Evolutionary conservation across 352 stramenopile genomes (phyloP).

Genomic region (Globisporangium rhizosaccharum): DNA sequence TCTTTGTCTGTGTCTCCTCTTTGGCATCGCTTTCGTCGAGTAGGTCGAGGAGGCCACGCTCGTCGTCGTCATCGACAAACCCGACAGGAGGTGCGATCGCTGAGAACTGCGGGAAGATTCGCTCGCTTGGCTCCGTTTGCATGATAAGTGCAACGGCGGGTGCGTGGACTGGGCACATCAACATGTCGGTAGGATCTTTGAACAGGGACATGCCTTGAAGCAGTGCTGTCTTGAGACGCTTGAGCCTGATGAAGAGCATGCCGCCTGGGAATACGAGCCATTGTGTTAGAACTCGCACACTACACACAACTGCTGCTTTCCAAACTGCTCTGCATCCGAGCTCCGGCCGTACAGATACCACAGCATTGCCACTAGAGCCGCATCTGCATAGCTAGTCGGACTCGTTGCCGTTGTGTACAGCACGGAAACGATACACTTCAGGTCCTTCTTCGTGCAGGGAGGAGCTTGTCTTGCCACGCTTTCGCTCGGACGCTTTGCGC

Average conservation of each 20-base stretch:
- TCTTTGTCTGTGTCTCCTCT: not conserved
- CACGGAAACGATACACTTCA: not conserved
- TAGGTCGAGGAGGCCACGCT: slow-evolving; percentile 11
- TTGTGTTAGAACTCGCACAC: slow-evolving; percentile 2
- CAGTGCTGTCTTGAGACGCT: slow-evolving; percentile 10
- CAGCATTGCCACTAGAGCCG: not conserved
- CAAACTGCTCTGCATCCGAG: slow-evolving; percentile 14
- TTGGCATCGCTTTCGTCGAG: slow-evolving; percentile 2
- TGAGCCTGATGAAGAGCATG: slow-evolving; percentile 14
- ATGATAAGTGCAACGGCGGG: slow-evolving; percentile 10
- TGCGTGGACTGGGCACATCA: slow-evolving; percentile 11
- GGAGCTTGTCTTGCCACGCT: not conserved
- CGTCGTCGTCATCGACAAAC: not conserved
- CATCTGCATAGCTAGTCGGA: not conserved
- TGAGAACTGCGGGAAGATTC: slow-evolving; percentile 14
- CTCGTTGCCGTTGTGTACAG: not conserved
- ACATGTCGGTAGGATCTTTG: slow-evolving; percentile 9
- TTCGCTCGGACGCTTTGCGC: not conserved
- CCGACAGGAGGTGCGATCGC: not conserved
- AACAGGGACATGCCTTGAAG: slow-evolving; percentile 13
- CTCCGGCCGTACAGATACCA: slow-evolving; percentile 3
- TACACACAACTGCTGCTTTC: slow-evolving; percentile 15
- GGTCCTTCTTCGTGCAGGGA: not conserved
- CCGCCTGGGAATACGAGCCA: not conserved
- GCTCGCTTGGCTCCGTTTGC: slow-evolving; percentile 1